These are phyloP conservation scores for Syzygium oleosum DNA, from an alignment of 345 rosid genomes.

Conservation along the genomic window DNA sequence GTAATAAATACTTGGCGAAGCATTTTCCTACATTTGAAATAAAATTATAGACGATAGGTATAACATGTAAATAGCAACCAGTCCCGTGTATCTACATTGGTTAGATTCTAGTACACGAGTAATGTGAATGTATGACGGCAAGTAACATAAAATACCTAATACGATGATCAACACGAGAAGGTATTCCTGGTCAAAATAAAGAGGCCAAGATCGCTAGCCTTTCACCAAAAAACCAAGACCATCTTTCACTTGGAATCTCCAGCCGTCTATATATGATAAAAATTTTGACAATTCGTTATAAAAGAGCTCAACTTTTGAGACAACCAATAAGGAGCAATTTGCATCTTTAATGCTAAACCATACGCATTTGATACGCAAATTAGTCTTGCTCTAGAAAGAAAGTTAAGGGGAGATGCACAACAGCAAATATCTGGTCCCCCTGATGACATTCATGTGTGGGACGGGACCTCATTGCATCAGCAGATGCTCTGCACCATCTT, in stretches of 20 bases:
- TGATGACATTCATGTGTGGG: not conserved
- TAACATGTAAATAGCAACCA: not conserved
- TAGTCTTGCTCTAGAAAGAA: not conserved
- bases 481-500: not conserved
- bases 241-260: not conserved
- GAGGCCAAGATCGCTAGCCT: not conserved
- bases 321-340: not conserved
- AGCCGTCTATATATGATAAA: not conserved
- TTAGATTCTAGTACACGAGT: not conserved
- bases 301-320: not conserved
- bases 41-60: not conserved
- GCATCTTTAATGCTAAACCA: not conserved
- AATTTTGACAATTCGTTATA: not conserved
- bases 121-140: not conserved
- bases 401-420: not conserved
- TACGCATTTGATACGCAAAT: not conserved
- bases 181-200: not conserved
- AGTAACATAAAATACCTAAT: not conserved
- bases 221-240: not conserved
- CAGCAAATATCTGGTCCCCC: not conserved
- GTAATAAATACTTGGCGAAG: not conserved
- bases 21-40: not conserved
- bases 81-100: not conserved
- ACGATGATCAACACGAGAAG: not conserved
- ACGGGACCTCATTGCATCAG: not conserved